Evolutionary conservation across 1,139 yeast genomes (phyloP).

Genomic region (Sugiyamaella castrensis): DNA sequence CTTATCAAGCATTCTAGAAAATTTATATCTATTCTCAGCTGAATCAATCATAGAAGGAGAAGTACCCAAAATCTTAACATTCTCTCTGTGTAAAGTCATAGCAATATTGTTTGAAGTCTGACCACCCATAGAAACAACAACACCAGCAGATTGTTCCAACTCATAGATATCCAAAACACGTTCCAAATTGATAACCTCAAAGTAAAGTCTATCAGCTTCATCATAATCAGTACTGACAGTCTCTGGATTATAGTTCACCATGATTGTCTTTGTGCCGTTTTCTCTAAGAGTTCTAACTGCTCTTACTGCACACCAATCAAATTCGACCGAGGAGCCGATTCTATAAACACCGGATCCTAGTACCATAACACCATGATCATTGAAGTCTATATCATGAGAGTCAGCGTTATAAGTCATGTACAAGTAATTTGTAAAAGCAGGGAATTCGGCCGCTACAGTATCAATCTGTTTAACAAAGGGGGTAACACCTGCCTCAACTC

Average conservation of each 20-base stretch:
- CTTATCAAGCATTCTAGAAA: slow-evolving; percentile 94
- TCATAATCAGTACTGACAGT: slow-evolving; percentile 98
- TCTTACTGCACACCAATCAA: slow-evolving; percentile 95
- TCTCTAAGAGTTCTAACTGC: slow-evolving; percentile 94
- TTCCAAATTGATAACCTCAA: slow-evolving; percentile 93
- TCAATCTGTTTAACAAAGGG: slow-evolving; percentile 98
- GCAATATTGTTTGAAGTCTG: slow-evolving; percentile 98
- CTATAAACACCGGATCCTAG: slow-evolving; percentile 93
- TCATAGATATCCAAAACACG: slow-evolving; percentile 95
- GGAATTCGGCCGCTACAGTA: slow-evolving; percentile 99
- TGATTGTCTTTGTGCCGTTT: slow-evolving; percentile 83
- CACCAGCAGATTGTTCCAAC: slow-evolving; percentile 87
- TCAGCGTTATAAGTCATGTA: slow-evolving; percentile 96
- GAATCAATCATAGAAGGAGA: slow-evolving; percentile 98
- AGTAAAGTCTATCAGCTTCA: slow-evolving; percentile 95
- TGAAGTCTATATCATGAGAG: slow-evolving; percentile 76
- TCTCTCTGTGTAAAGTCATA: slow-evolving; percentile 86
- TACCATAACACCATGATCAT: slow-evolving; percentile 86
- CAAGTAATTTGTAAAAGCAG: slow-evolving; percentile 92
- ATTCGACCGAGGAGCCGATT: slow-evolving; percentile 91
- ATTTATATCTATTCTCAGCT: slow-evolving; percentile 97
- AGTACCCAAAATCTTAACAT: slow-evolving; percentile 93
- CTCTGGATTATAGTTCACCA: slow-evolving; percentile 98
- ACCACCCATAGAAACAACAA: slow-evolving; percentile 97
- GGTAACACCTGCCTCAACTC: slow-evolving; percentile 82